Conservation (phyloP, 2,329 filamentous ascomycete species). For the Phoma sp. region DNA sequence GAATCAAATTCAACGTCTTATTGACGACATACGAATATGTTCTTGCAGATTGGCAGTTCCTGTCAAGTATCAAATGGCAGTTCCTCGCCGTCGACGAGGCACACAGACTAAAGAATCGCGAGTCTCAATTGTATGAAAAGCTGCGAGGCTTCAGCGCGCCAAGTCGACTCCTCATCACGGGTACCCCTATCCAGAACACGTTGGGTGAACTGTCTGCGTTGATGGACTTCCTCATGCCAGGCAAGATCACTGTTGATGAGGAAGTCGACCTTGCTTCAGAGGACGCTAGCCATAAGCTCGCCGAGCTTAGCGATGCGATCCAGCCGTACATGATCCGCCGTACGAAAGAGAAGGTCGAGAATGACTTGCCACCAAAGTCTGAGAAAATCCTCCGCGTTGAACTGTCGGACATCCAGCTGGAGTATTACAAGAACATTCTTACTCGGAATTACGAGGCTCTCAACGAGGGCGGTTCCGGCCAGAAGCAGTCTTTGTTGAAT, state of each 20-base stretch:
- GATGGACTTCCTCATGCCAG: slow-evolving; percentile 97
- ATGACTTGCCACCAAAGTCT: slow-evolving; percentile 93
- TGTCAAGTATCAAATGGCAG: slow-evolving; percentile 95
- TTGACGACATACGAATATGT: slow-evolving; percentile 98
- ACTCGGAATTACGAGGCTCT: slow-evolving; percentile 95
- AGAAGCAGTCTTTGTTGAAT: slow-evolving; percentile 94
- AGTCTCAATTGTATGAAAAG: slow-evolving; percentile 89
- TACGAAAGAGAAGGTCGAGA: slow-evolving; percentile 97
- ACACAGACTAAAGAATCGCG: slow-evolving; percentile 93
- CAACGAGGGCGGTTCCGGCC: slow-evolving; percentile 86
- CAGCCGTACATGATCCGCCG: slow-evolving; percentile 93
- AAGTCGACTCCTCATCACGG: slow-evolving; percentile 90
- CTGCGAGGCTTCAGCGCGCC: slow-evolving; percentile 86
- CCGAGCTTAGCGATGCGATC: slow-evolving; percentile 83
- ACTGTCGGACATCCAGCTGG: slow-evolving; percentile 91
- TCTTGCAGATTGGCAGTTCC: slow-evolving; percentile 79
- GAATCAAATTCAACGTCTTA: slow-evolving; percentile 96
- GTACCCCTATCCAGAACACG: slow-evolving; percentile 97
- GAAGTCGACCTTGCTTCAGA: slow-evolving; percentile 84
- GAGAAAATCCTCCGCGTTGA: slow-evolving; percentile 99
- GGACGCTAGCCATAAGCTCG: slow-evolving; percentile 85
- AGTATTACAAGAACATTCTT: slow-evolving; percentile 99
- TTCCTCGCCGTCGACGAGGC: slow-evolving; percentile 96
- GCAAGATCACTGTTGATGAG: slow-evolving; percentile 86
- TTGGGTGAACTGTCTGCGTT: slow-evolving; percentile 89